Evolutionary conservation across 306 rosid genomes (phyloP).

Genomic region (Citrullus colocynthis): DNA sequence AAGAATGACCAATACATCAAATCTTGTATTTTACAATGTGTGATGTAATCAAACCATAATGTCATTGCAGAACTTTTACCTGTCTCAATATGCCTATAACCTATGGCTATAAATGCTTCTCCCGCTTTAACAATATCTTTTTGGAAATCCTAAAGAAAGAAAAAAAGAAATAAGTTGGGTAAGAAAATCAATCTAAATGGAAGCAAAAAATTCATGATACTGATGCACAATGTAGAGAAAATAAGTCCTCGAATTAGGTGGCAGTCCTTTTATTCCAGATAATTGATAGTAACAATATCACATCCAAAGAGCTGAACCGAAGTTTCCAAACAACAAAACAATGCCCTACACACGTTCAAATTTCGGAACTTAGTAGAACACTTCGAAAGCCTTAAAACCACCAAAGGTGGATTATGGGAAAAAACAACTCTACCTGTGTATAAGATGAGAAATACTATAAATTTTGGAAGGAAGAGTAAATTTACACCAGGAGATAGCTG

Average conservation of each 20-base stretch:
- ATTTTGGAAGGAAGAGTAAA: too few relatives aligned
- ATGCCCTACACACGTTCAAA: neutral
- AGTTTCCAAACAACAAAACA: neutral
- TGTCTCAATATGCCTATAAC: constrained; percentile 86
- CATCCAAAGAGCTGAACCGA: neutral
- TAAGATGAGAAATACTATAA: too few relatives aligned
- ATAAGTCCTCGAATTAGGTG: neutral
- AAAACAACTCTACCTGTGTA: too few relatives aligned
- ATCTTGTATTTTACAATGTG: neutral
- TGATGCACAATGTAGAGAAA: neutral
- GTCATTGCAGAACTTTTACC: constrained; percentile 36
- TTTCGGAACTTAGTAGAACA: neutral
- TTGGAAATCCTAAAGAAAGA: constrained; percentile 77
- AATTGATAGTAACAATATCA: neutral
- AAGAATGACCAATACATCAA: neutral
- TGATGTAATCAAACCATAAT: neutral
- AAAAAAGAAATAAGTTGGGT: neutral
- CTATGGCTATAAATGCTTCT: constrained; percentile 66
- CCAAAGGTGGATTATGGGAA: too few relatives aligned
- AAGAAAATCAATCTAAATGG: neutral
- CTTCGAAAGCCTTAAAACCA: neutral
- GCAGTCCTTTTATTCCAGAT: neutral
- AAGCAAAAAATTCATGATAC: neutral
- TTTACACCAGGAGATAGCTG: too few relatives aligned
- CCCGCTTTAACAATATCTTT: constrained; percentile 84